Evolutionary conservation across 352 stramenopile genomes (phyloP).

Genomic region (Halophytophthora batemanensis): DNA sequence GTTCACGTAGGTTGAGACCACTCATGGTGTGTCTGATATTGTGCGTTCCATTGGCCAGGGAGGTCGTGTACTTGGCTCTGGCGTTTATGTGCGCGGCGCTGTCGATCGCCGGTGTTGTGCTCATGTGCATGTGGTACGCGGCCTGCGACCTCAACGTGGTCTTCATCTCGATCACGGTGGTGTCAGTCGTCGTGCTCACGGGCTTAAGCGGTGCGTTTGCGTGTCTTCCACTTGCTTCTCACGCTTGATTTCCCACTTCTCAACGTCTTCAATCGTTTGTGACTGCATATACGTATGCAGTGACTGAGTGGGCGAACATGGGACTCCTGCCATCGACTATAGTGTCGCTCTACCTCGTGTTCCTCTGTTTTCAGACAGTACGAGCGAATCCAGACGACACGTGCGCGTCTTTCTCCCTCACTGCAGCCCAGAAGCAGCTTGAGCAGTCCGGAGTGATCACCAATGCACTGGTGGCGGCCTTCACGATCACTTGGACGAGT

Average conservation of each 20-base stretch:
- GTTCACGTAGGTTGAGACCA: too few relatives aligned
- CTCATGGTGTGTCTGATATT: too few relatives aligned
- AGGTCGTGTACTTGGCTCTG: constrained; percentile 48
- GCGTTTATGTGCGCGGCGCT: constrained; percentile 34
- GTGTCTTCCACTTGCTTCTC: not conserved
- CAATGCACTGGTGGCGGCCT: constrained; percentile 53
- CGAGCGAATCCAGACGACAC: constrained; percentile 58
- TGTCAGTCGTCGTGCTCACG: constrained; percentile 41
- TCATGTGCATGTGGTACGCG: constrained; percentile 56
- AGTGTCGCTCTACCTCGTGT: constrained; percentile 58
- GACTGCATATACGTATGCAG: constrained; percentile 17
- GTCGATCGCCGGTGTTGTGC: constrained; percentile 34
- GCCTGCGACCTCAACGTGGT: constrained; percentile 49
- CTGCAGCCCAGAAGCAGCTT: constrained; percentile 27
- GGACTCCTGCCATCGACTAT: constrained; percentile 55
- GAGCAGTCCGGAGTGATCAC: constrained; percentile 38
- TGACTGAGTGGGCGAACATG: constrained; percentile 53
- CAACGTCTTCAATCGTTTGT: constrained; percentile 6
- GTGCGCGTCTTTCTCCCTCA: constrained; percentile 31
- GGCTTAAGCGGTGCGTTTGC: constrained; percentile 46
- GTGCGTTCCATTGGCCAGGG: constrained; percentile 24
- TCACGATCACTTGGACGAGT: constrained; percentile 66
- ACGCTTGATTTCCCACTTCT: not conserved
- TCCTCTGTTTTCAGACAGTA: constrained; percentile 72
- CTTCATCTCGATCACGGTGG: constrained; percentile 58